Percentiles rank a stretch among this genome's conserved stretches.
Evolutionary conservation across 2,329 filamentous ascomycete species (phyloP).

Genomic region (Calonectria hawksworthii): DNA sequence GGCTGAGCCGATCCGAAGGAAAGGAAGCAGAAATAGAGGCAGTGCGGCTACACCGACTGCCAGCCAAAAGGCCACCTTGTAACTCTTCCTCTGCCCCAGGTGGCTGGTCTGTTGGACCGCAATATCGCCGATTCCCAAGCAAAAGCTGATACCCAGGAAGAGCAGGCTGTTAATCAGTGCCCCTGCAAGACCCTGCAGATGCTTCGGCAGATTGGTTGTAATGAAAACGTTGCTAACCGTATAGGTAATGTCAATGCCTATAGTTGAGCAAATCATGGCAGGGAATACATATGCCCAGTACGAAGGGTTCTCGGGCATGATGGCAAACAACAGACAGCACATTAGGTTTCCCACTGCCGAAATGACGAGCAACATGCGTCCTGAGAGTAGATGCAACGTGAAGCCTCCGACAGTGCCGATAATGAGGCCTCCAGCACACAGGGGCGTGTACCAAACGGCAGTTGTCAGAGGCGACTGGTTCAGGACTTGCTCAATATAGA

Average conservation of each 20-base stretch:
- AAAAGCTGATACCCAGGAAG: slow-evolving; percentile 74
- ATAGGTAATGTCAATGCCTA: slow-evolving; percentile 77
- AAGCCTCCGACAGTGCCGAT: slow-evolving; percentile 68
- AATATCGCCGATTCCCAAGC: slow-evolving; percentile 75
- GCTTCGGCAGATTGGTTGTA: slow-evolving; percentile 71
- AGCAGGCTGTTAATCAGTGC: slow-evolving; percentile 74
- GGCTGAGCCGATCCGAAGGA: slow-evolving; percentile 44
- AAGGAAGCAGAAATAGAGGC: slow-evolving; percentile 37
- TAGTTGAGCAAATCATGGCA: slow-evolving; percentile 69
- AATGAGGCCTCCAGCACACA: slow-evolving; percentile 71
- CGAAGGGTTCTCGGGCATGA: slow-evolving; percentile 65
- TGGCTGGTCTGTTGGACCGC: slow-evolving; percentile 58
- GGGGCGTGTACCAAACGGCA: slow-evolving; percentile 71
- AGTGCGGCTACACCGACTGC: slow-evolving; percentile 39
- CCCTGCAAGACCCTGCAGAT: slow-evolving; percentile 74
- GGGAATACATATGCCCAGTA: slow-evolving; percentile 78
- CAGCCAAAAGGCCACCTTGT: slow-evolving; percentile 46
- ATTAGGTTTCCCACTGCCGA: slow-evolving; percentile 66
- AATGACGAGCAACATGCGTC: slow-evolving; percentile 65
- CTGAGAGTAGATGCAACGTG: slow-evolving; percentile 68
- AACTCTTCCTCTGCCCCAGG: slow-evolving; percentile 48
- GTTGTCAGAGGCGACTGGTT: slow-evolving; percentile 65
- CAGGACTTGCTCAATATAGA: slow-evolving; percentile 72
- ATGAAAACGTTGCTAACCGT: slow-evolving; percentile 78
- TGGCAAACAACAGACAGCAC: slow-evolving; percentile 67